Evolutionary conservation across 2,329 filamentous ascomycete genomes (phyloP).

Genomic region (Sporothrix inflata): DNA sequence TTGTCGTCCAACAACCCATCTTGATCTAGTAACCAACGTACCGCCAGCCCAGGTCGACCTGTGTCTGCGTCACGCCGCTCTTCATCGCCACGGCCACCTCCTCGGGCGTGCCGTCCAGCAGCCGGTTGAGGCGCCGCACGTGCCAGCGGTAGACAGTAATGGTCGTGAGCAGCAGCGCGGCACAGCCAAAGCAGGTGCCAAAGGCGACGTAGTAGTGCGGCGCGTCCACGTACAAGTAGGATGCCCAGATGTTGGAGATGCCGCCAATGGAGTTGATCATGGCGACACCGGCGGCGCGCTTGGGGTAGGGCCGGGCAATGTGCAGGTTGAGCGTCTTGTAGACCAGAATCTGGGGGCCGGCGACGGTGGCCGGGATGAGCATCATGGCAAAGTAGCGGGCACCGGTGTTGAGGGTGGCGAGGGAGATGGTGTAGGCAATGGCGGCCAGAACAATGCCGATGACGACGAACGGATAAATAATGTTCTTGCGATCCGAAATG

Average conservation of each 20-base stretch:
- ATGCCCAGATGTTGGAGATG: slow-evolving; percentile 43
- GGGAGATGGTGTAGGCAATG: background rate
- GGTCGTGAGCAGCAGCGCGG: slow-evolving; percentile 35
- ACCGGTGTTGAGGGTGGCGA: background rate
- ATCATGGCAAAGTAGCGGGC: slow-evolving; percentile 37
- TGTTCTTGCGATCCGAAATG: background rate
- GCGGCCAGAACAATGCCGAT: background rate
- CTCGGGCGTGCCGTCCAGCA: slow-evolving; percentile 33
- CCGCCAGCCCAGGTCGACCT: slow-evolving; percentile 37
- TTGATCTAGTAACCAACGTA: slow-evolving; percentile 29
- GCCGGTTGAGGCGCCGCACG: slow-evolving; percentile 35
- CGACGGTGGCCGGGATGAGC: slow-evolving; percentile 46
- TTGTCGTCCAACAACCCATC: background rate
- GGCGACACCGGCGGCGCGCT: slow-evolving; percentile 47
- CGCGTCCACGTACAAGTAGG: slow-evolving; percentile 40
- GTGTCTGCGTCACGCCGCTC: slow-evolving; percentile 36
- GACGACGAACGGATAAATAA: background rate
- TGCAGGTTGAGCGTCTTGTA: slow-evolving; percentile 43
- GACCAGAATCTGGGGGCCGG: slow-evolving; percentile 46
- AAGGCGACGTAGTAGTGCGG: slow-evolving; percentile 36
- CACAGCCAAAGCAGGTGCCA: slow-evolving; percentile 28
- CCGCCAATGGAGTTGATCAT: slow-evolving; percentile 46
- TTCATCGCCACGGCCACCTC: slow-evolving; percentile 35
- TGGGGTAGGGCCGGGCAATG: slow-evolving; percentile 46
- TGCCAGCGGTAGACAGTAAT: slow-evolving; percentile 35